Base-by-base conservation (phyloP, 768 basidiomycete genomes). In the Daedaleopsis nitida region DNA sequence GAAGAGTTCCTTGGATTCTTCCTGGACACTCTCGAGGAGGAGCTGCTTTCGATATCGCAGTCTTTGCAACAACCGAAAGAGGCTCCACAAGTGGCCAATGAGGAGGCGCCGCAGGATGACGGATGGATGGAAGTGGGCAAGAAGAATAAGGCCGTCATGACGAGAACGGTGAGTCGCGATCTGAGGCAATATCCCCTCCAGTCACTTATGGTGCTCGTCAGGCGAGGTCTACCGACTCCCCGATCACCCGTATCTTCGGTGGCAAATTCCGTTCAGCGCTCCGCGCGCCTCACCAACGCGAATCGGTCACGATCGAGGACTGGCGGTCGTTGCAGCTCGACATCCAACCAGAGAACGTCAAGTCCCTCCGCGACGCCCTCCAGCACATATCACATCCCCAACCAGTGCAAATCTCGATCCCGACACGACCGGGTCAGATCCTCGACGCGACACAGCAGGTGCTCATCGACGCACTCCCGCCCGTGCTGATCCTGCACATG, bases 1-100 rank as follows among this genome's bases (percentile, higher is more conserved):
- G 96, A 99, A 74, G 96, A 99, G 74, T 98, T 97, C 74, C 80
- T 98, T n/a, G 96, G 96, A 3, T 98, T 97, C 76, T 96, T 93
- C 76, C 80, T 98, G 24, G 94, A 98, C 68, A 92, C 94, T 0
- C 78, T 99, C 6, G 94, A 96, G 73, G 96, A 99, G 72, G 96
- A 98, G 76, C 72, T 98, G 12, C 75, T 92, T 4, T 79, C 81
- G 3, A 75, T 96, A n/a, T 74, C 85, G 8, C 78, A 85, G 7
- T 80, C 86, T 0, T 68, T 87, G 16, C 72, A 76, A 12, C 72
- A 76, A 12, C 73, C 74, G 10, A 49, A 65, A 37, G 73, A 75
- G 47, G 64, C 66, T 35, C 64, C 62, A 13, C 47, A 45, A 50
- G 55, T 47, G n/a, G 5, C 62, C 27, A 44, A 45, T 58, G 69